Conservation (phyloP, 495 filamentous ascomycete genomes). For the Beverwykella pulmonaria region DNA sequence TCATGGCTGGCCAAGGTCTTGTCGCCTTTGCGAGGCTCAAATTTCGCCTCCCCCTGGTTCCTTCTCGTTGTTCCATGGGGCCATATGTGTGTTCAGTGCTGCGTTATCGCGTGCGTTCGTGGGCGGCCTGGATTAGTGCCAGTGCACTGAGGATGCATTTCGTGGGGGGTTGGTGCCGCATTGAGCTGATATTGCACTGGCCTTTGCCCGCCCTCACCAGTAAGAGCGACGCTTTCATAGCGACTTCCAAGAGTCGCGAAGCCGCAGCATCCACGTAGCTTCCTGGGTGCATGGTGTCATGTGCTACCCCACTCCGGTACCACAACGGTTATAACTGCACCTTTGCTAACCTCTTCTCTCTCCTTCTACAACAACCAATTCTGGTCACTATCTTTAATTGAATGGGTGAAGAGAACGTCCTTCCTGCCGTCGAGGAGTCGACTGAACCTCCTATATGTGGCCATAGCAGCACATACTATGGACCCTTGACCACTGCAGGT, state of each 20-base stretch:
- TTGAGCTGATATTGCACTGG: slow-evolving; percentile 6
- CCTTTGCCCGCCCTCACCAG: neutral
- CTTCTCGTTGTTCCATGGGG: neutral
- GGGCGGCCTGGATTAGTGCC: neutral
- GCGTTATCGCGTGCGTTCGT: slow-evolving; percentile 2
- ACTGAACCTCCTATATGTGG: slow-evolving; percentile 40
- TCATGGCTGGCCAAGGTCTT: slow-evolving; percentile 18
- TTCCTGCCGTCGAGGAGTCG: slow-evolving; percentile 38
- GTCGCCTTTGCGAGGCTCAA: neutral
- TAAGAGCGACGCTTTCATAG: slow-evolving; percentile 19
- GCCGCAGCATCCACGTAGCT: slow-evolving; percentile 31
- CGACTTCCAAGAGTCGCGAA: slow-evolving; percentile 29
- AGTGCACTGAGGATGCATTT: neutral
- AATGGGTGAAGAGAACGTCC: slow-evolving; percentile 38
- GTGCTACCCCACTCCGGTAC: slow-evolving; percentile 29
- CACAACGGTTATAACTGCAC: slow-evolving; percentile 29
- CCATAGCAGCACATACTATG: slow-evolving; percentile 22
- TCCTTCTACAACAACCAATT: slow-evolving; percentile 29
- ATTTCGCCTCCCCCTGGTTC: neutral
- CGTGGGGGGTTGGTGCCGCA: slow-evolving; percentile 17
- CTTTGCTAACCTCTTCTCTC: slow-evolving; percentile 37
- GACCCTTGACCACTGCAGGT: slow-evolving; percentile 17
- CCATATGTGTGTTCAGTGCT: neutral
- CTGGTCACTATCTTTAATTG: slow-evolving; percentile 30
- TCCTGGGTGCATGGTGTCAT: slow-evolving; percentile 22